Evolutionary conservation across 1,284 basidiomycete genomes (phyloP), one percentile per base, ranked within the genome.

Genomic region (Lentinula novae-zelandiae): DNA sequence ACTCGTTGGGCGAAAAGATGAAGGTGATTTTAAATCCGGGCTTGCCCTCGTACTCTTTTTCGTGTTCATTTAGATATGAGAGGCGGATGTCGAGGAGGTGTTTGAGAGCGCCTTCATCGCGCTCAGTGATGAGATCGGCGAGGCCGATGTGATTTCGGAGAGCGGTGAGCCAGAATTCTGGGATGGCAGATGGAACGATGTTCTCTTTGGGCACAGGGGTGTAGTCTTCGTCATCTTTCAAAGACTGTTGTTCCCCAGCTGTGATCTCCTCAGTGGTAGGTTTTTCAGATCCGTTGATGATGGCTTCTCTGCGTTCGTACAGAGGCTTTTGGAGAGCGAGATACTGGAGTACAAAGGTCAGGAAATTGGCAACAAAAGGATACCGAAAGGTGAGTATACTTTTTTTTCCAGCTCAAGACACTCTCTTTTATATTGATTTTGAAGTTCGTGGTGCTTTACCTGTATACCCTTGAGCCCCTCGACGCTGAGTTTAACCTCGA

Each of bases 131-230:
- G 71, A 96, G 82, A 60, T 96, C 94, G 53, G 85, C 83, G 60
- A 98, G 83, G 57, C 87, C 93, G 62, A 90, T 76, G 74, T 98
- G 94, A 77, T 97, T 98, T 69, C 93, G 89, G 65, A 98, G 84
- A 1, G 95, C 94, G 1, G 96, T 98, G 68, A 98, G 87, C 96
- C 96, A 99, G 82, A 98, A 98, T 71, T 97, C 90, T 63, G 96
- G 93, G 70, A 99, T 95, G 66, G 90, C 90, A 3, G 77, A 66
- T 1, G 65, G 70, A 68, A 71, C 72, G 68, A 74, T 51, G 57
- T 75, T 69, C 60, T 83, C 82, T 64, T 79, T 79, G 60, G 84
- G 75, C 12, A 89, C 75, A 31, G 83, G 78, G 36, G 75, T 77
- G 73, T 89, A 87, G 0, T 84, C 82, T 5, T 85, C 82, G 66